Percentiles rank a stretch among this genome's conserved stretches.
Conservation (phyloP, 2,329 filamentous ascomycete genomes). For the Parascedosporium putredinis region DNA sequence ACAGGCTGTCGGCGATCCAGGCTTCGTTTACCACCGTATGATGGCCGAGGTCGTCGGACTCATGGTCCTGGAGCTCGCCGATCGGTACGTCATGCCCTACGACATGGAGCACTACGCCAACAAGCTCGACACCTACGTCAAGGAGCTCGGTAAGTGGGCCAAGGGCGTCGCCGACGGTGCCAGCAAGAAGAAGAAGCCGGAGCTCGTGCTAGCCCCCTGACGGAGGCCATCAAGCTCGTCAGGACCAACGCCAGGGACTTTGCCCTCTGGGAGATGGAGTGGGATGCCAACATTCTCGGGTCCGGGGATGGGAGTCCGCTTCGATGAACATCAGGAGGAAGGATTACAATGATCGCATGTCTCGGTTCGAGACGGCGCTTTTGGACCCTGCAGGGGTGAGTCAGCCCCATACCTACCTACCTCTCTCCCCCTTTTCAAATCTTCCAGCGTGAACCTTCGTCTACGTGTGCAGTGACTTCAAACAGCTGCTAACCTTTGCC, state of each 20-base stretch:
- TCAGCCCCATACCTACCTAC: no score
- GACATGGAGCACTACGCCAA: conserved; percentile 66
- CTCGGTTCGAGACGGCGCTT: conserved; percentile 70
- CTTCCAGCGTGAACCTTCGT: no score
- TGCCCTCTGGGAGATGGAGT: conserved; percentile 64
- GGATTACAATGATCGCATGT: conserved; percentile 70
- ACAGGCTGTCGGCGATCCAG: conserved; percentile 66
- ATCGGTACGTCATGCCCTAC: conserved; percentile 72
- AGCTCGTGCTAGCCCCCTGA: conserved; percentile 23
- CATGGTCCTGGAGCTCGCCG: conserved; percentile 74
- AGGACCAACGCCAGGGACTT: conserved; percentile 51
- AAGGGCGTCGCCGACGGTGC: conserved; percentile 37
- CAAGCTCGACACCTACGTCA: conserved; percentile 53
- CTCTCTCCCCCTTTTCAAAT: no score
- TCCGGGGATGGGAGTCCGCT: conserved; percentile 68
- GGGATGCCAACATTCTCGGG: conserved; percentile 62
- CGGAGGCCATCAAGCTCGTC: conserved; percentile 41
- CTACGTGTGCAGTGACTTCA: no score
- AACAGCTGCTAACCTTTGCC: no score
- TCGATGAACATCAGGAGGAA: conserved; percentile 57
- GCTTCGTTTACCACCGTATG: conserved; percentile 68
- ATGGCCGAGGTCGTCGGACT: conserved; percentile 73
- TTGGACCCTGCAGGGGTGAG: conserved; percentile 76
- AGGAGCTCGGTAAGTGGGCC: conserved; percentile 56
- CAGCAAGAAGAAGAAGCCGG: conserved; percentile 15